Base-by-base conservation (phyloP, 1,139 yeast species). In the Lodderomyces margitis region DNA sequence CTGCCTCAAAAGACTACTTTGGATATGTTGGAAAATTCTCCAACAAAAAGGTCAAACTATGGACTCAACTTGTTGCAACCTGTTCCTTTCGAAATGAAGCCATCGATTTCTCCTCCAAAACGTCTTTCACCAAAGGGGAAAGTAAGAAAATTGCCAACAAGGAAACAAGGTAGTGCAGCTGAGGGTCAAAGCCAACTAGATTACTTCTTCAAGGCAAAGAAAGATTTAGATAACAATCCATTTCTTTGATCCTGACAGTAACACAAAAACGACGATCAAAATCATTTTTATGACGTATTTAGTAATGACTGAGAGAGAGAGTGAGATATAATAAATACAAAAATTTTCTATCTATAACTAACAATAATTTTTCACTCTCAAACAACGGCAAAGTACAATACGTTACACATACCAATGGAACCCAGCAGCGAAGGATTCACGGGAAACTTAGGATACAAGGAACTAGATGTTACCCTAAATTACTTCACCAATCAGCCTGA, bases 401-500 rank as follows among this genome's bases (percentile, higher is more conserved):
- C n/a, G n/a, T n/a, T n/a, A n/a, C n/a, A n/a, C n/a, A n/a, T n/a
- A n/a, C n/a, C n/a, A n/a, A 28, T 28, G 32, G 19, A 15, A 12
- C 3, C 30, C 15, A 25, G 16, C 10, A 28, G 20, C 6, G 40
- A 21, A 21, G 40, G 23, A 21, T 37, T 37, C 23, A 37, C 40
- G 11, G 40, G 40, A 8, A 37, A 37, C 14, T 30, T 69, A 31
- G 78, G 78, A 11, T 62, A 64, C 40, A 67, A 66, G 55, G 92
- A 89, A 10, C 82, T 81, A 46, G 80, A 78, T 34, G 84, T 87
- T 2, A 78, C 94, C 1, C 61, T 88, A 39, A 83, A 83, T 55
- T 88, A 87, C 58, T 78, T 87, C 52, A 80, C 88, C 3, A 94
- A 89, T 2, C 62, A 83, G 11, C 95, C 95, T 0, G 94, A 87